Base-by-base conservation (phyloP, 148 eudicot genomes). In the Vaccinium darrowii region DNA sequence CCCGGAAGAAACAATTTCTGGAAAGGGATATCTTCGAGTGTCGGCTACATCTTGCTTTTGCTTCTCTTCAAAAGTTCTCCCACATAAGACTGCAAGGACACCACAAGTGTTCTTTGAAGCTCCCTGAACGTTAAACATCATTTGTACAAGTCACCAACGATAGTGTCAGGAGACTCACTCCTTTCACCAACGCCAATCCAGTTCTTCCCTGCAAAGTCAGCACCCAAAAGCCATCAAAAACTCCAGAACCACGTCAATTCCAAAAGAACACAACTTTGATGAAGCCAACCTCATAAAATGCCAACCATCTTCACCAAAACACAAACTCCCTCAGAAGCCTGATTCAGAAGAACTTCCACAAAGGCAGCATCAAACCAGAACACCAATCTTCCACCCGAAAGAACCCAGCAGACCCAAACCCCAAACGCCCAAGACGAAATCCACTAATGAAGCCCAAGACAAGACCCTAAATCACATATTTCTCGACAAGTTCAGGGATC, bases 51-150 rank as follows among this genome's bases (percentile, higher is more conserved):
- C 88, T 60, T 85, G 84, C 21, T 76, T 81, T 51, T 54, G 86
- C 72, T 87, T 89, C 84, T 84, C 79, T 81, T 88, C 87, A 49
- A 88, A 53, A 57, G 39, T 33, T 80, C 86, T 84, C 27, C 88
- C 88, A 85, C 93, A 91, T 52, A 90, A 84, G 58, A 94, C 98
- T 1, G 95, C 95, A 82, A 96, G 94, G 76, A 96, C 92, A 81
- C 90, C 88, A 80, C 98, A 95, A 82, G 84, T 90, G 58, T 92
- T 90, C 88, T 87, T 96, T 57, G 90, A 84, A 87, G 93, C 91
- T 88, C 97, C 94, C 89, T 91, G 95, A 86, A 78, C 83, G 85
- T 91, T 90, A 86, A 89, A 91, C 94, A 93, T 95, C 84, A 82
- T 92, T 72, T 43, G 65, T 49, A 27, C 60, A 21, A 52, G 52